A percentile compares a stretch with the other conserved stretches of the same genome.
phyloP scores from a whole-genome alignment of 139 green algal genomes.

The Volvox reticuliferus region DNA sequence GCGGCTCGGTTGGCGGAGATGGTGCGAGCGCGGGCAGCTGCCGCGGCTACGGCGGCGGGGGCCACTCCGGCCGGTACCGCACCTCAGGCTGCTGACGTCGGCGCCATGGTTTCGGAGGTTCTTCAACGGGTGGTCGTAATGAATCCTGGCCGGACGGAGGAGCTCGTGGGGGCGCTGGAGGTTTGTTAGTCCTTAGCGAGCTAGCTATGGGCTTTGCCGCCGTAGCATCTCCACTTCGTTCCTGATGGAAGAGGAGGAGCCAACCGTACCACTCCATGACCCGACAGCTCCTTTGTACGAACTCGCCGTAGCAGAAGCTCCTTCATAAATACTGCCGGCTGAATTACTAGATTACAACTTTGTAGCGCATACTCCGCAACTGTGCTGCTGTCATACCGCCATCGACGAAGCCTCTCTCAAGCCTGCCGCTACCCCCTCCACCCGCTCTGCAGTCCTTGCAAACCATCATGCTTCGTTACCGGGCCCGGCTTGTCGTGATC shows the following conservation, averaged over 20 bases:
- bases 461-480: constrained; percentile 17
- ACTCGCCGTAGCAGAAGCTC: not conserved
- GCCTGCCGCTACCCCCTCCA: not conserved
- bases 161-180: constrained; percentile 37
- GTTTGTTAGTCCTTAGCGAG: not conserved
- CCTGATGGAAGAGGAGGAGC: too few species aligned
- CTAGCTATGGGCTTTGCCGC: too few species aligned
- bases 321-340: too few species aligned
- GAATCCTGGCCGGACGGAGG: constrained; percentile 45
- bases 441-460: constrained; percentile 8
- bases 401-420: too few species aligned
- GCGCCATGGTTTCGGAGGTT: constrained; percentile 50
- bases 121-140: constrained; percentile 68
- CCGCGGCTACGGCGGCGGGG: not conserved
- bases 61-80: not conserved
- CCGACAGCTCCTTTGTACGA: not conserved
- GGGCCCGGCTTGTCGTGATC: constrained; percentile 78
- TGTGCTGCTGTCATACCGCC: too few species aligned
- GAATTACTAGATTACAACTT: too few species aligned
- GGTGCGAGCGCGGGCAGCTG: not conserved
- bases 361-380: too few species aligned
- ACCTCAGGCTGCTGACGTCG: not conserved
- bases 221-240: too few species aligned
- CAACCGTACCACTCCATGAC: not conserved
- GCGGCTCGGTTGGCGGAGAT: constrained; percentile 31